Evolutionary conservation across 2,329 filamentous ascomycete genomes (phyloP), one percentile per base, ranked within the genome.

Genomic region (Penicillium expansum): DNA sequence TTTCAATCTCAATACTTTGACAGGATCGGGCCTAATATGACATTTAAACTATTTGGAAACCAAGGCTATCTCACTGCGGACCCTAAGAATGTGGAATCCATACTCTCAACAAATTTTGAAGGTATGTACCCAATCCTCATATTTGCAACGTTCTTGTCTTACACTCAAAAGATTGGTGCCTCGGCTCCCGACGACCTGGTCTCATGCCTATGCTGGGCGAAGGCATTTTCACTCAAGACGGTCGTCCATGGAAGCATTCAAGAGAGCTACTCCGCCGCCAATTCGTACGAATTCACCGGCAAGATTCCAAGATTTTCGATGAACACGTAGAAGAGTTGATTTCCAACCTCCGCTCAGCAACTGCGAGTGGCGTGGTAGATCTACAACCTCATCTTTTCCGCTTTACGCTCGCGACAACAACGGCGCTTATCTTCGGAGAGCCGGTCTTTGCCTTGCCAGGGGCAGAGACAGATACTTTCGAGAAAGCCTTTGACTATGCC

Each of bases 171-270:
- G 43, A 45, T 42, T 53, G 54, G 51, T 18, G 57, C 13, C 18
- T 30, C 42, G 55, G 32, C 30, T 57, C 59, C 57, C 60, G 54
- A 32, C 43, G 44, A 50, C 10, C 24, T 38, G 39, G 29, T 38
- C 32, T 55, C 39, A 20, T 55, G 32, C 20, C 49, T 16, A 30
- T 50, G 48, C 22, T 50, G 6, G 48, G 48, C 6, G 27, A 50
- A 10, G 48, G 48, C 16, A 50, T 50, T 20, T 50, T 50, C 37
- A 50, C 48, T 3, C 48, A 50, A 27, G 48, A 41, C 4, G 35
- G 48, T 9, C 24, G 8, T n/a, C 11, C 48, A 11, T 50, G 35
- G 48, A 50, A 41, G 14, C 48, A 50, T 50, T 50, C 48, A 6
- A 39, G 48, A n/a, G 48, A 42, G 22, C n/a, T 42, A 10, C 37